phyloP scores from a whole-genome alignment of 2,329 filamentous ascomycete genomes.

The Pestalotiopsis sp. region DNA sequence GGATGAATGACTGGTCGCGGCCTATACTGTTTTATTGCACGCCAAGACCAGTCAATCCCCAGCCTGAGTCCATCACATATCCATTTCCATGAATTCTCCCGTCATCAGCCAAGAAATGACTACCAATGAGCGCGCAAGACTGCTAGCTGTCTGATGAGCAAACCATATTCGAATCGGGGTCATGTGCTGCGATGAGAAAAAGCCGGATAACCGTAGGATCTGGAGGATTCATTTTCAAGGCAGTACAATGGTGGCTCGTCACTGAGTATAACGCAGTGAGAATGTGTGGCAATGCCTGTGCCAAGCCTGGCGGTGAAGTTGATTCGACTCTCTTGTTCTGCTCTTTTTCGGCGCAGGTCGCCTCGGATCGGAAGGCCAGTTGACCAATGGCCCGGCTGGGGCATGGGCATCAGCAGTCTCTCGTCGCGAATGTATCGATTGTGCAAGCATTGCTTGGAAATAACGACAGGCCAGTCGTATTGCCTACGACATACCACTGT shows the following conservation, averaged over 20 bases:
- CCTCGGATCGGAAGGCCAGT: not conserved
- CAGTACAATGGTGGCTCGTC: not conserved
- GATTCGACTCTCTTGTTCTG: not conserved
- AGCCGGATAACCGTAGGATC: slow-evolving; percentile 6
- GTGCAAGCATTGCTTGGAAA: not conserved
- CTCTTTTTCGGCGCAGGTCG: not conserved
- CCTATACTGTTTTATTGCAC: not conserved
- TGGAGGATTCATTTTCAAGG: not conserved
- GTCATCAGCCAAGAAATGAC: not conserved
- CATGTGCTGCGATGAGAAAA: not conserved
- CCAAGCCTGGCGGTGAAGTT: slow-evolving; percentile 13
- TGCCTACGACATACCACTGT: not conserved
- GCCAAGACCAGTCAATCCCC: not conserved
- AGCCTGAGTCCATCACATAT: not conserved
- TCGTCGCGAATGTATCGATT: not conserved
- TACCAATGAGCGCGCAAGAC: not conserved
- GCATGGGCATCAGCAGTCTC: not conserved
- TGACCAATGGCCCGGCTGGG: not conserved
- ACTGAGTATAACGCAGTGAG: not conserved
- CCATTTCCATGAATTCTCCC: not conserved
- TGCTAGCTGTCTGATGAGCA: not conserved
- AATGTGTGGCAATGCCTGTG: slow-evolving; percentile 6
- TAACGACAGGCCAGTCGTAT: not conserved
- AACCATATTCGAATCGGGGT: not conserved
- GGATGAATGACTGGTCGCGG: not conserved